These are phyloP conservation scores for Endotrypanum monterogeii DNA, from an alignment of 208 protist species.

Conservation along the genomic window DNA sequence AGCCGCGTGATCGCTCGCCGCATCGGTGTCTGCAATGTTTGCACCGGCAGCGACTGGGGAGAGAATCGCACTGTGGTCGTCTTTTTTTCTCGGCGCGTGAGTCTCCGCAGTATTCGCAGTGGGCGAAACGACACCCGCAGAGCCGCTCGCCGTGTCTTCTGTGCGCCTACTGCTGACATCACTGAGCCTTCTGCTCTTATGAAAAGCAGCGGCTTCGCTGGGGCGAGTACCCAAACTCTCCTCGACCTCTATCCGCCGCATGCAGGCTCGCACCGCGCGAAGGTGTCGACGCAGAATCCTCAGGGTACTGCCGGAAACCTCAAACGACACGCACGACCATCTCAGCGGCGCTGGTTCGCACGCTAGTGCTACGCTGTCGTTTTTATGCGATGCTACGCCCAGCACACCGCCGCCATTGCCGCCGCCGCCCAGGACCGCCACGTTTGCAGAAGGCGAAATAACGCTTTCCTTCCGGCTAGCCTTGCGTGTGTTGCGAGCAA, in stretches of 20 bases:
- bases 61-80: neutral
- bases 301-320: conserved; percentile 16
- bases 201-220: neutral
- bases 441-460: neutral
- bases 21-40: conserved; percentile 3
- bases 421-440: neutral
- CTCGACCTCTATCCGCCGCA: conserved; percentile 12
- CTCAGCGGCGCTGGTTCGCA: conserved; percentile 16
- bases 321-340: conserved; percentile 29
- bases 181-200: neutral
- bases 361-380: neutral
- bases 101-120: neutral
- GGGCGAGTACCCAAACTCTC: neutral
- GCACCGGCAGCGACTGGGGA: neutral
- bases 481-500: neutral
- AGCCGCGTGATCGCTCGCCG: neutral
- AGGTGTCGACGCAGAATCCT: conserved; percentile 26
- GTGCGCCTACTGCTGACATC: neutral
- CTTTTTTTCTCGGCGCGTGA: neutral
- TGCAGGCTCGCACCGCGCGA: conserved; percentile 22
- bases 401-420: neutral
- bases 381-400: conserved; percentile 2
- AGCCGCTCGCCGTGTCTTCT: conserved; percentile 3
- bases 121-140: neutral
- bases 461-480: neutral